A percentile compares a stretch with the other conserved stretches of the same genome.
These are phyloP conservation scores for Sporormia fimetaria DNA, from an alignment of 495 filamentous ascomycete genomes.

Conservation along the genomic window DNA sequence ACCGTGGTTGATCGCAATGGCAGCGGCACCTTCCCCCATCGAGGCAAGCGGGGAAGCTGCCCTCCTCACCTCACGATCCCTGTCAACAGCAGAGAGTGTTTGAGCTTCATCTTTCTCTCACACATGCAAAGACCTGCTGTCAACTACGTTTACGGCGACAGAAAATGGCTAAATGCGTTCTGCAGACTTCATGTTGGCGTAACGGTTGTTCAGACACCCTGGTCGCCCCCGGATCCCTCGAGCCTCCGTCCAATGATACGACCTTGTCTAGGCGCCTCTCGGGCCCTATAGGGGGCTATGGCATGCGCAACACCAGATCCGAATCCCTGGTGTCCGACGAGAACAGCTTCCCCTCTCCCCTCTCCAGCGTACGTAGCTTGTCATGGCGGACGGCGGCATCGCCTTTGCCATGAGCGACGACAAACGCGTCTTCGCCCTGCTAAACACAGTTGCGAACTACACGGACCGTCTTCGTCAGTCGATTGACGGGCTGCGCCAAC, in stretches of 20 bases:
- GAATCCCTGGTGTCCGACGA: conserved; percentile 6
- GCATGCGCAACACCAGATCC: conserved; percentile 16
- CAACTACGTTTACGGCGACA: not conserved
- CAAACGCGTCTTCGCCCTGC: conserved; percentile 13
- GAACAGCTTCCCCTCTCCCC: no score
- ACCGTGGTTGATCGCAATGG: no score
- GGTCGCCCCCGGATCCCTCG: not conserved
- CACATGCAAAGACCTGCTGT: no score
- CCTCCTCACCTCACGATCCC: no score
- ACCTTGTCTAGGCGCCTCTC: conserved; percentile 1
- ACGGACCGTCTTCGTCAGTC: conserved; percentile 18
- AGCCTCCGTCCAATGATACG: not conserved
- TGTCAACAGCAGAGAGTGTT: no score
- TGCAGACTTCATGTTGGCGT: conserved; percentile 8
- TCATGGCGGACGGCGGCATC: no score
- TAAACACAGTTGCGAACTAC: conserved; percentile 5
- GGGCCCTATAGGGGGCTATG: not conserved
- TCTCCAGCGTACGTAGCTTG: no score
- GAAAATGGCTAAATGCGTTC: conserved; percentile 4
- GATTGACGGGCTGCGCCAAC: conserved; percentile 16
- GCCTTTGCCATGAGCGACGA: not conserved
- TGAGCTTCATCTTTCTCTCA: no score
- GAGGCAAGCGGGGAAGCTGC: no score
- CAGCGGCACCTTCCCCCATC: no score
- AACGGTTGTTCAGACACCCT: conserved; percentile 10